A percentile compares a stretch with the other conserved stretches of the same genome.
phyloP scores from a whole-genome alignment of 2,329 filamentous ascomycete genomes.

The Ophidiomyces ophidiicola region DNA sequence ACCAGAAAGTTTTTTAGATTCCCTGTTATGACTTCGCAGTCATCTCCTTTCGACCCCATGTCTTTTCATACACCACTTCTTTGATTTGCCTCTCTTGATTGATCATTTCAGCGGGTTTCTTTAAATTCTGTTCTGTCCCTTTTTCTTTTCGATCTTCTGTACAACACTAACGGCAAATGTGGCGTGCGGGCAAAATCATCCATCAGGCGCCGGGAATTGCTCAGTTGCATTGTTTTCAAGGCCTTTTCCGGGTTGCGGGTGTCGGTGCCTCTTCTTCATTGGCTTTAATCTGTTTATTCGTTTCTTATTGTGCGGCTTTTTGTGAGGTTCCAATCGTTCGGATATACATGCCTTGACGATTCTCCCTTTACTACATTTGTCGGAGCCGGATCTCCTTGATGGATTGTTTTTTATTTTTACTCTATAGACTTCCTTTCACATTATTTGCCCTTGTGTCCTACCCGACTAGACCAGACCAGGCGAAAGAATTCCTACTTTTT shows the following conservation, averaged over 20 bases:
- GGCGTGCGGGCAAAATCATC: conserved; percentile 9
- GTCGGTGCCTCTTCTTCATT: conserved; percentile 11
- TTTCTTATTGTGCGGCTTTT: conserved; percentile 3
- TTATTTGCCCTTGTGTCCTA: background rate
- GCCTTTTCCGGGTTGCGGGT: conserved; percentile 7
- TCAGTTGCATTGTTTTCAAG: conserved; percentile 2
- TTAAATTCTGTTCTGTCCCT: conserved; percentile 9
- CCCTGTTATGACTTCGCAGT: conserved; percentile 6
- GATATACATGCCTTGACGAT: conserved; percentile 10
- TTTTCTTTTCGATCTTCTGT: conserved; percentile 6
- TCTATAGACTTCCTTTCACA: background rate
- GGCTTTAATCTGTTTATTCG: background rate
- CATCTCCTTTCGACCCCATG: conserved; percentile 1
- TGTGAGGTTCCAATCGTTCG: conserved; percentile 3
- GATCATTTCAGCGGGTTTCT: conserved; percentile 8
- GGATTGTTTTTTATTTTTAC: background rate
- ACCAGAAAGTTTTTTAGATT: conserved; percentile 6
- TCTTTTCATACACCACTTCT: conserved; percentile 3
- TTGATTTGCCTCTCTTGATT: conserved; percentile 1
- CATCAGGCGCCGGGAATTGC: conserved; percentile 8
- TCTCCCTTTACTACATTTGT: conserved; percentile 1
- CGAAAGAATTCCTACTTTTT: too few species aligned
- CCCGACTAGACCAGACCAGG: too few species aligned
- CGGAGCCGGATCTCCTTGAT: conserved; percentile 10
- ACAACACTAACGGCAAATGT: conserved; percentile 7